Conservation (phyloP, 192 early-diverging fungal species). For the Phlyctochytrium planicorne region DNA sequence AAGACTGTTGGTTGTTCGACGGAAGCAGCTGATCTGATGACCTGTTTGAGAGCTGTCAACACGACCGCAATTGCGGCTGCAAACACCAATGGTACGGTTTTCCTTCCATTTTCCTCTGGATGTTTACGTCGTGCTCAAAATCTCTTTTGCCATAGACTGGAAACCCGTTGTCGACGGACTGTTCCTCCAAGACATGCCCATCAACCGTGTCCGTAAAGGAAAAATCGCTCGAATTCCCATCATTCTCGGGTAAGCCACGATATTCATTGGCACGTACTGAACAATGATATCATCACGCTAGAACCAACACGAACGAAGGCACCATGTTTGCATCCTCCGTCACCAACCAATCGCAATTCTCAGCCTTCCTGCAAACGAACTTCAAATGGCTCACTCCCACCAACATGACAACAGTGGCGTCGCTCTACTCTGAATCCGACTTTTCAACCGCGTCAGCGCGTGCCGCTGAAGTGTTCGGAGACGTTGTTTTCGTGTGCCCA, state of each 20-base stretch:
- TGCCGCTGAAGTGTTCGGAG: slow-evolving; percentile 1
- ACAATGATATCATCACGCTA: too few species aligned
- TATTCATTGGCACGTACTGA: too few species aligned
- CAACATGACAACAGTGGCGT: not conserved
- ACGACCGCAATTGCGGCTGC: not conserved
- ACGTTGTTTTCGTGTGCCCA: not conserved
- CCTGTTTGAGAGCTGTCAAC: not conserved
- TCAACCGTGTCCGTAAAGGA: not conserved
- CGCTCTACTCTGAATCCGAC: not conserved
- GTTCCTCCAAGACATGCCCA: not conserved
- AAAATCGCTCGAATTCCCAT: not conserved
- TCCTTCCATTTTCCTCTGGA: too few species aligned
- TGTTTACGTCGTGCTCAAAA: too few species aligned
- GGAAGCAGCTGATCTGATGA: not conserved
- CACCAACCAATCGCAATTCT: not conserved
- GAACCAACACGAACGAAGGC: not conserved
- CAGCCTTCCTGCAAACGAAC: not conserved
- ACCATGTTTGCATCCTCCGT: not conserved
- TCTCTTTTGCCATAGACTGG: too few species aligned
- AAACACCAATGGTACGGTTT: too few species aligned
- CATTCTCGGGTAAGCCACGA: too few species aligned
- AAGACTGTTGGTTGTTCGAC: not conserved
- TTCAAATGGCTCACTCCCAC: not conserved
- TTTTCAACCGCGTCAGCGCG: not conserved
- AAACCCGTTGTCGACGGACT: not conserved